Conservation (phyloP, 2,329 filamentous ascomycete species). For the Verticillium nubilum region DNA sequence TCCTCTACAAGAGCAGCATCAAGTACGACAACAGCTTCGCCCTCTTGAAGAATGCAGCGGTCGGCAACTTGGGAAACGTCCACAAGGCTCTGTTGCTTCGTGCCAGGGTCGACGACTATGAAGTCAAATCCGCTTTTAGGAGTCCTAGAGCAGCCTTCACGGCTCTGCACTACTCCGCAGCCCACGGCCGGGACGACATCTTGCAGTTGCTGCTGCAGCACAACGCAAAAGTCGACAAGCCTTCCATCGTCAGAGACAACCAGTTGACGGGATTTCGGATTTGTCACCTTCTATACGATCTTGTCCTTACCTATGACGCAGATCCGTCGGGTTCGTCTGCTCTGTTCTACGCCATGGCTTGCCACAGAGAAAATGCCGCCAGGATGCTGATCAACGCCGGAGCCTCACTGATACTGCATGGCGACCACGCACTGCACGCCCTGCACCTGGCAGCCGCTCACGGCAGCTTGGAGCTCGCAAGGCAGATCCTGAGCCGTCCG, state of each 20-base stretch:
- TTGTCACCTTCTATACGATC: no score
- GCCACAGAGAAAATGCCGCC: not conserved
- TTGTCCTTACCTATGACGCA: no score
- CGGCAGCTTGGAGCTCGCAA: not conserved
- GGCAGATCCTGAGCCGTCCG: not conserved
- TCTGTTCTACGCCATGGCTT: not conserved
- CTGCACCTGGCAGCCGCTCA: not conserved
- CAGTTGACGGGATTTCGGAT: no score
- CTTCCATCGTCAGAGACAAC: no score
- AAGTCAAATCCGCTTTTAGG: no score
- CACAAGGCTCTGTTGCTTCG: not conserved
- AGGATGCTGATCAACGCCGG: not conserved
- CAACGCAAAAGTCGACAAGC: no score
- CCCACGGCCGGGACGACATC: no score
- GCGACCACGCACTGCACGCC: not conserved
- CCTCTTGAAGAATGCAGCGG: not conserved
- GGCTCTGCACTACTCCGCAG: no score
- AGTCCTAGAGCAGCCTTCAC: no score
- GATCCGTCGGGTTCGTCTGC: no score
- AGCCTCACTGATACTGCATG: not conserved
- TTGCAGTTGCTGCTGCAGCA: no score
- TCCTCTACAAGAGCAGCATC: not conserved
- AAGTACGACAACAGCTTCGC: not conserved
- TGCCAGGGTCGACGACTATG: not conserved
- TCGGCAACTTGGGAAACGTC: not conserved